These are phyloP conservation scores for Neurospora sp. DNA, from an alignment of 495 filamentous ascomycete genomes.

Conservation along the genomic window DNA sequence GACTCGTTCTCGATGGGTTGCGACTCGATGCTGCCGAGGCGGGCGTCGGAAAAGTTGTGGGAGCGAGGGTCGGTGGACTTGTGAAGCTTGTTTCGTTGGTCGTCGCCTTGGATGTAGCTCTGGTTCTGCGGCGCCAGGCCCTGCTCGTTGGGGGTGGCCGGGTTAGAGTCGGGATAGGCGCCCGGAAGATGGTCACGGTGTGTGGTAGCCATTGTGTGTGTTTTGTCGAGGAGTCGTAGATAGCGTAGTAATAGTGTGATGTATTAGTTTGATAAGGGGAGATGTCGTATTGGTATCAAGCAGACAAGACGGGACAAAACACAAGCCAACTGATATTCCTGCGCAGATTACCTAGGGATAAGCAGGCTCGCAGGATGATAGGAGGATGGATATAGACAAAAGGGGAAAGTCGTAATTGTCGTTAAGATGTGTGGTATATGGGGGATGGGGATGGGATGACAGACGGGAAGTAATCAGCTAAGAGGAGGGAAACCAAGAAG, in stretches of 20 bases:
- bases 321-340: background rate
- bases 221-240: background rate
- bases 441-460: background rate
- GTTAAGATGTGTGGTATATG: background rate
- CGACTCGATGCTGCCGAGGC: conserved; percentile 15
- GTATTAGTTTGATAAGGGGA: background rate
- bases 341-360: background rate
- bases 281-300: background rate
- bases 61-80: conserved; percentile 20
- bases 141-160: background rate
- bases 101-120: background rate
- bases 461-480: background rate
- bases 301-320: background rate
- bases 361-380: background rate
- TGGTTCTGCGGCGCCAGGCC: background rate
- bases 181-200: background rate
- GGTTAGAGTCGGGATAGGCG: background rate
- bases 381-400: background rate
- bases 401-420: background rate
- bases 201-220: background rate
- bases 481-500: background rate
- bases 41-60: conserved; percentile 24
- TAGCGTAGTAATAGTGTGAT: background rate
- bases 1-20: background rate
- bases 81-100: conserved; percentile 23